Evolutionary conservation across 1,284 basidiomycete genomes (phyloP), one percentile per base, ranked within the genome.

Genomic region (Kwoniella shivajii): DNA sequence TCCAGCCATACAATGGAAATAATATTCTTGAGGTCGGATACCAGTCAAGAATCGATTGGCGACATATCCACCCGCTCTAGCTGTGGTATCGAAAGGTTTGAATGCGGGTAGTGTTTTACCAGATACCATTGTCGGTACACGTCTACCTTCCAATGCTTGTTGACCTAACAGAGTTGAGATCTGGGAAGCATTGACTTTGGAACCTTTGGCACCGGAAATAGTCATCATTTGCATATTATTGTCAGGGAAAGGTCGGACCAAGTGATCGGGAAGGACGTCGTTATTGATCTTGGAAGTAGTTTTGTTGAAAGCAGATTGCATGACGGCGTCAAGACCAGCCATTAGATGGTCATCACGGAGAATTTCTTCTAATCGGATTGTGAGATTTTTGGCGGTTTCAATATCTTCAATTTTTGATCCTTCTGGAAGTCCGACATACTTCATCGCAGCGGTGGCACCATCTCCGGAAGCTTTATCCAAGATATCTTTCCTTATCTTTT

Each of bases 171-270:
- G 85, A 67, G 94, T 98, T 36, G 96, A 98, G 70, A 99, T 99
- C 75, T 98, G 94, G 61, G 92, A 89, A 9, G 92, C 95, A 70
- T 99, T 99, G 78, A 99, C 95, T 29, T 90, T 88, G 65, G 91
- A 95, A 60, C 96, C 96, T 79, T 99, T 99, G 54, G 96, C 96
- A 69, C 96, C 96, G 42, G 96, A 97, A 55, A 92, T 86, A 4
- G 95, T 98, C 96, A 99, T 99, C 63, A 90, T 88, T 78, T 99
- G 95, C 96, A 99, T 99, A 84, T 99, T 89, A 80, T 99, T 99
- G 75, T 93, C 86, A 27, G 96, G 96, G 82, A 99, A 99, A 60
- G 88, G 87, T 68, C 92, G 90, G 61, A 90, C 82, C 36, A 99
- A 85, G 48, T 89, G 89, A 49, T 85, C 80, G n/a, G 96, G 96